phyloP scores from a whole-genome alignment of 2,329 filamentous ascomycete species.

The Eurotiales sp. region DNA sequence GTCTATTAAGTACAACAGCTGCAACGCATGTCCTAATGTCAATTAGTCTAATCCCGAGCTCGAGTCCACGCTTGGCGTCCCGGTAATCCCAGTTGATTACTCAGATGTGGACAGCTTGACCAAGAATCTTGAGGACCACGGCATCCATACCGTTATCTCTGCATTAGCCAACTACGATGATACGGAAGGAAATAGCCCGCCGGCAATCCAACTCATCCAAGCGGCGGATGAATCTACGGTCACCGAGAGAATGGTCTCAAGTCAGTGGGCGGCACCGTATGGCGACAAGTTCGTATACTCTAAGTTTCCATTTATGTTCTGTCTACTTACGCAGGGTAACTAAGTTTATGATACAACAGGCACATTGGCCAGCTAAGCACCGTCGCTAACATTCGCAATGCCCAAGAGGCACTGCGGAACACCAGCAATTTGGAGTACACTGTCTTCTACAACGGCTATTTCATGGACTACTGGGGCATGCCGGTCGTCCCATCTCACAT shows the following conservation, averaged over 20 bases:
- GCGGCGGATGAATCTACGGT: constrained; percentile 16
- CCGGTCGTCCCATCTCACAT: constrained; percentile 20
- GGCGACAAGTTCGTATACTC: constrained; percentile 10
- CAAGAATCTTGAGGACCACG: constrained; percentile 19
- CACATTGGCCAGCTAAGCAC: background rate
- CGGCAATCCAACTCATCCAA: constrained; percentile 21
- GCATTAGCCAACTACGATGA: constrained; percentile 13
- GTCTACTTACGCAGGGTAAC: background rate
- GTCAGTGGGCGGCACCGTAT: constrained; percentile 18
- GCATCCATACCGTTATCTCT: constrained; percentile 23
- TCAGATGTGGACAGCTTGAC: constrained; percentile 20
- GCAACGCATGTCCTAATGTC: background rate
- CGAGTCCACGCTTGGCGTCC: background rate
- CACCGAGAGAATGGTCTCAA: constrained; percentile 21
- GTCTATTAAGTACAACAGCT: background rate
- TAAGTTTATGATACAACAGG: background rate
- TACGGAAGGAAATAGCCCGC: background rate
- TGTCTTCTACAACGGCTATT: constrained; percentile 17
- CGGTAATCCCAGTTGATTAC: constrained; percentile 24
- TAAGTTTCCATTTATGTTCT: background rate
- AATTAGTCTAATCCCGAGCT: background rate
- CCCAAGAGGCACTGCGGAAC: constrained; percentile 2
- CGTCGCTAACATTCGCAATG: background rate
- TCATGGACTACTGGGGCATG: constrained; percentile 20
- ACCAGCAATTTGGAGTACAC: constrained; percentile 19